Percentiles rank a stretch among this genome's conserved stretches.
Evolutionary conservation across 305 asterid genomes (phyloP).

Genomic region (Fraxinus dipetala): DNA sequence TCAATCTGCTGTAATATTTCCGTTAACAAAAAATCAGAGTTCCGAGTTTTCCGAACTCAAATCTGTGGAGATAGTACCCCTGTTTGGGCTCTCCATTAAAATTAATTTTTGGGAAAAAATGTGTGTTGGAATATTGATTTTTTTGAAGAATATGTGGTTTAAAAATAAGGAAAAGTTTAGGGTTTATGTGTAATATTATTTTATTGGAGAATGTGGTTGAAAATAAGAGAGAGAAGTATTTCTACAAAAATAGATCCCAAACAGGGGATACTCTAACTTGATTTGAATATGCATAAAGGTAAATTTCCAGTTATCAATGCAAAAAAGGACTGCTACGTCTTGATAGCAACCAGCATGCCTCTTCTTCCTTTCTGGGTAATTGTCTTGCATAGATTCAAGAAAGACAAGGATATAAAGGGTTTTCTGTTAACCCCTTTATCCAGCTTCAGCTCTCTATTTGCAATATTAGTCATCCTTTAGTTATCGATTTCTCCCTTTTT

Average conservation of each 20-base stretch:
- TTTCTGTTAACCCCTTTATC: neutral
- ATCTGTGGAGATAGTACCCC: neutral
- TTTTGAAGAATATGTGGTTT: neutral
- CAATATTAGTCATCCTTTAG: neutral
- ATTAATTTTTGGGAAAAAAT: neutral
- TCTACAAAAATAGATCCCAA: neutral
- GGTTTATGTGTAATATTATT: neutral
- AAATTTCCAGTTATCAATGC: neutral
- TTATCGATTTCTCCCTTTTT: neutral
- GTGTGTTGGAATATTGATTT: neutral
- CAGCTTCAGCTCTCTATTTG: neutral
- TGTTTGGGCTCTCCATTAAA: neutral
- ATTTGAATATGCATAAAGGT: neutral
- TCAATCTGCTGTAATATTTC: neutral
- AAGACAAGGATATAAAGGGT: neutral
- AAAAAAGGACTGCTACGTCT: neutral
- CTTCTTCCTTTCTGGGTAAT: neutral
- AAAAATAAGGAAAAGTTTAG: neutral
- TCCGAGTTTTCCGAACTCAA: neutral
- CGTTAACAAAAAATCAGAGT: neutral
- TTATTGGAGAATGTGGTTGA: neutral
- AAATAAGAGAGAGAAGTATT: neutral
- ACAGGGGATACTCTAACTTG: neutral
- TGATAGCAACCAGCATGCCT: neutral
- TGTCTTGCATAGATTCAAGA: neutral